A percentile compares a stretch with the other conserved stretches of the same genome.
These are phyloP conservation scores for Claviceps cyperi DNA, from an alignment of 2,329 filamentous ascomycete genomes.

Conservation along the genomic window DNA sequence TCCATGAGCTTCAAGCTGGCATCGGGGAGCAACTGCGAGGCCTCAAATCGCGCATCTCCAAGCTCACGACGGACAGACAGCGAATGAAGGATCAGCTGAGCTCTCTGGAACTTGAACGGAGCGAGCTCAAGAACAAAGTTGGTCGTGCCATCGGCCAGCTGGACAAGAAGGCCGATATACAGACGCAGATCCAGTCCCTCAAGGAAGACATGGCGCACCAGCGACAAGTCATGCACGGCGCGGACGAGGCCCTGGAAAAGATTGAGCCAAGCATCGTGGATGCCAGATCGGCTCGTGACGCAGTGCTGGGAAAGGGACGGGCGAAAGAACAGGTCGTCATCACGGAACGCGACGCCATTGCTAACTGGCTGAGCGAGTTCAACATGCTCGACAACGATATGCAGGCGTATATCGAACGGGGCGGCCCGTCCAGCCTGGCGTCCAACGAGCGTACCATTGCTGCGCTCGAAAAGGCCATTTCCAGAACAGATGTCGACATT, in stretches of 20 bases:
- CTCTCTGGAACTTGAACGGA: constrained; percentile 60
- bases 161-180: constrained; percentile 63
- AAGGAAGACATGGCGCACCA: constrained; percentile 55
- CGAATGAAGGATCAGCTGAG: constrained; percentile 53
- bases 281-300: constrained; percentile 62
- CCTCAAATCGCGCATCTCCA: constrained; percentile 48
- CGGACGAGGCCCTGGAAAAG: constrained; percentile 59
- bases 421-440: constrained; percentile 57
- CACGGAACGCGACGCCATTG: constrained; percentile 55
- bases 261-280: constrained; percentile 63
- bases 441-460: constrained; percentile 56
- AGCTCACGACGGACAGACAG: constrained; percentile 56
- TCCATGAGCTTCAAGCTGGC: constrained; percentile 59
- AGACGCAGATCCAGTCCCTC: constrained; percentile 57
- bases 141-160: constrained; percentile 57
- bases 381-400: constrained; percentile 65
- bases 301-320: constrained; percentile 56
- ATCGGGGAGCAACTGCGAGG: constrained; percentile 52
- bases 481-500: constrained; percentile 52
- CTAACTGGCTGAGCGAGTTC: constrained; percentile 63
- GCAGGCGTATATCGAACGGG: constrained; percentile 60
- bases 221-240: constrained; percentile 51
- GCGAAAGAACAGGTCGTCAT: constrained; percentile 59
- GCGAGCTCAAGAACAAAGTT: constrained; percentile 61
- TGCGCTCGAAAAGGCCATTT: constrained; percentile 50